These are phyloP conservation scores for Sphagnum magellanicum DNA, from an alignment of 228 moss, liverwort and hornwort species.

Conservation along the genomic window DNA sequence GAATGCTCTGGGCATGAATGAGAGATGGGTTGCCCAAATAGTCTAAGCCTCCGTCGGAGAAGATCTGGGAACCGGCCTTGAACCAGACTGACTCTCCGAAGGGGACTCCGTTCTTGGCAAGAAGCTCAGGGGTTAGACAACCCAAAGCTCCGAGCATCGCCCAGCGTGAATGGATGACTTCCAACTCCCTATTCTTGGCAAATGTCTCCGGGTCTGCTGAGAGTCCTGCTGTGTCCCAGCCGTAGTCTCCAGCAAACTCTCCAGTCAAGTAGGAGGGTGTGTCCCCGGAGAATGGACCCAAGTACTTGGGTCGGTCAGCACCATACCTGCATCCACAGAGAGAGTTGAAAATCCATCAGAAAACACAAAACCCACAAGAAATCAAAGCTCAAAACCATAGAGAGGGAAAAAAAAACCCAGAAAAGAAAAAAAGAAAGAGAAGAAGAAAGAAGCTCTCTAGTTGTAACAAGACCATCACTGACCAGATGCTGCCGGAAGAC, in stretches of 20 bases:
- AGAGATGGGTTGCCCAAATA: slow-evolving; percentile 8
- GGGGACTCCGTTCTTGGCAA: slow-evolving; percentile 3
- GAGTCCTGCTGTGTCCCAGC: slow-evolving; percentile 8
- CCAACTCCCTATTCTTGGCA: slow-evolving; percentile 10
- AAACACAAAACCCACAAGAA: background rate
- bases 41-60: slow-evolving; percentile 4
- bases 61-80: slow-evolving; percentile 15
- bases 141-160: slow-evolving; percentile 8
- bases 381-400: too few species aligned
- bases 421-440: too few species aligned
- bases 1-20: slow-evolving; percentile 6
- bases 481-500: slow-evolving; percentile 11
- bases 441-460: background rate
- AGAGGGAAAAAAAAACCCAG: too few species aligned
- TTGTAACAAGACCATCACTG: background rate
- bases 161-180: slow-evolving; percentile 10
- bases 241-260: slow-evolving; percentile 21
- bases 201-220: slow-evolving; percentile 7
- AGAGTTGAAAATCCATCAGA: background rate
- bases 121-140: background rate
- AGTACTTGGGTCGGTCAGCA: slow-evolving; percentile 23
- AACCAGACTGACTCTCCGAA: slow-evolving; percentile 9
- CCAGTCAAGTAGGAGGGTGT: slow-evolving; percentile 38
- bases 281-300: slow-evolving; percentile 33
- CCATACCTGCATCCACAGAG: slow-evolving; percentile 21